Evolutionary conservation across 2,329 filamentous ascomycete species (phyloP), one percentile per base, ranked within the genome.

Genomic region (Pezicula radicicola): DNA sequence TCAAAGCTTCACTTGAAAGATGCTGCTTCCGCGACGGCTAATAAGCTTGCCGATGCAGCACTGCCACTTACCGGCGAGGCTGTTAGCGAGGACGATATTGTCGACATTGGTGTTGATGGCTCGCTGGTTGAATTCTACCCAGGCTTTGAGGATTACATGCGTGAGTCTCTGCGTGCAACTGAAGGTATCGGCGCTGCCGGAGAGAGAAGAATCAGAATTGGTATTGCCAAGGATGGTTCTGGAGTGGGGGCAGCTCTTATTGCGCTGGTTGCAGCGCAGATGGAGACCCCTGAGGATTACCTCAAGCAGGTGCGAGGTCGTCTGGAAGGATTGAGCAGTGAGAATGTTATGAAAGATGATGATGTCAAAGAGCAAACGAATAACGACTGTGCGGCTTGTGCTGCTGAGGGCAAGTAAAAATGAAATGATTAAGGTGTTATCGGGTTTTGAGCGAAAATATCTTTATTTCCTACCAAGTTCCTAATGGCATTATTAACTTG

Each of bases 91-190:
- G 85, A 90, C 43, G 81, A 92, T 48, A 80, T 94, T 25, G 75
- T 88, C 51, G 94, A 99, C 66, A 84, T 99, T 62, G 94, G 94
- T 63, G 93, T 97, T 2, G 94, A 99, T 67, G 94, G 94, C 59
- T 92, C 87, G 66, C 76, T 99, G 49, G 91, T 97, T 2, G 94
- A 97, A 71, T 94, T 96, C 73, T 97, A 97, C 70, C 94, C 94
- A 8, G 86, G 85, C 65, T 99, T 97, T 73, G 85, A 94, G 59
- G 86, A 88, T 51, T 88, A 94, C 75, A 88, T 97, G 56, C 83
- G 92, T 56, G 89, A 96, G 66, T 89, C 89, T 6, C 77, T 97
- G 53, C 75, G 84, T 46, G 84, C 83, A 51, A 84, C 96, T 49
- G 80, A 90, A 15, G 84, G 87, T 55, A 88, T 97, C 62, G 93